Evolutionary conservation across 495 filamentous ascomycete species (phyloP).

Genomic region (Rhypophila decipiens): DNA sequence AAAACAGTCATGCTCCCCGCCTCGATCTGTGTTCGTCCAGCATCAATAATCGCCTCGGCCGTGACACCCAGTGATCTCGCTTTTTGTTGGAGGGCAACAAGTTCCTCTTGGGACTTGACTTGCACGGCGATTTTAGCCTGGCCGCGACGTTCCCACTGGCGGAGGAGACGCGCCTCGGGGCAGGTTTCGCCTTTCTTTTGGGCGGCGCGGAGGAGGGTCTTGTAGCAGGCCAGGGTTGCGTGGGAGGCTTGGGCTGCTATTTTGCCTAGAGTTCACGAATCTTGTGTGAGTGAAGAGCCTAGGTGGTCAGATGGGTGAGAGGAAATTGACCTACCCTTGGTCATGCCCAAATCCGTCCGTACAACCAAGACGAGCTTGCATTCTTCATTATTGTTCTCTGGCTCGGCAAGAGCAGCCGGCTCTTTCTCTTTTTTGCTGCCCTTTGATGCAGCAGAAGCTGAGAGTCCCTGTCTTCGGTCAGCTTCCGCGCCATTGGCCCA

Average conservation of each 20-base stretch:
- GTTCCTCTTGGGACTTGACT: slow-evolving; percentile 74
- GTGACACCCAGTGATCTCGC: slow-evolving; percentile 80
- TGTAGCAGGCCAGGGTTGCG: slow-evolving; percentile 95
- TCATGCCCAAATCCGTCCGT: slow-evolving; percentile 91
- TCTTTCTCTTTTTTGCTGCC: slow-evolving; percentile 7
- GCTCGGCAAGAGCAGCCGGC: slow-evolving; percentile 21
- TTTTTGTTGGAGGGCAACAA: slow-evolving; percentile 67
- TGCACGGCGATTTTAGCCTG: slow-evolving; percentile 93
- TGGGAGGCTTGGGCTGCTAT: slow-evolving; percentile 96
- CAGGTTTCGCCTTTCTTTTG: slow-evolving; percentile 33
- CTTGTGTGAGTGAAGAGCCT: neutral
- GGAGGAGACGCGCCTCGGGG: slow-evolving; percentile 57
- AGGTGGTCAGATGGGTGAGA: neutral
- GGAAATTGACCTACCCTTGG: slow-evolving; percentile 59
- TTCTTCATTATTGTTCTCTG: slow-evolving; percentile 61
- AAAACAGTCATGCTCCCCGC: slow-evolving; percentile 84
- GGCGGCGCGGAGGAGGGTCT: slow-evolving; percentile 57
- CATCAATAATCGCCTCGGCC: slow-evolving; percentile 84
- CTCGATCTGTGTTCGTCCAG: slow-evolving; percentile 96
- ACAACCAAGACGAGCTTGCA: slow-evolving; percentile 94
- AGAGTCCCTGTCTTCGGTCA: slow-evolving; percentile 41
- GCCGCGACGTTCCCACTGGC: slow-evolving; percentile 74
- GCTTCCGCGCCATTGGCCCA: slow-evolving; percentile 48
- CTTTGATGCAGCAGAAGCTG: slow-evolving; percentile 4
- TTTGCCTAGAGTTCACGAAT: slow-evolving; percentile 59